Evolutionary conservation across 2,329 filamentous ascomycete species (phyloP), one percentile per base, ranked within the genome.

Genomic region (Pseudopithomyces maydicus): DNA sequence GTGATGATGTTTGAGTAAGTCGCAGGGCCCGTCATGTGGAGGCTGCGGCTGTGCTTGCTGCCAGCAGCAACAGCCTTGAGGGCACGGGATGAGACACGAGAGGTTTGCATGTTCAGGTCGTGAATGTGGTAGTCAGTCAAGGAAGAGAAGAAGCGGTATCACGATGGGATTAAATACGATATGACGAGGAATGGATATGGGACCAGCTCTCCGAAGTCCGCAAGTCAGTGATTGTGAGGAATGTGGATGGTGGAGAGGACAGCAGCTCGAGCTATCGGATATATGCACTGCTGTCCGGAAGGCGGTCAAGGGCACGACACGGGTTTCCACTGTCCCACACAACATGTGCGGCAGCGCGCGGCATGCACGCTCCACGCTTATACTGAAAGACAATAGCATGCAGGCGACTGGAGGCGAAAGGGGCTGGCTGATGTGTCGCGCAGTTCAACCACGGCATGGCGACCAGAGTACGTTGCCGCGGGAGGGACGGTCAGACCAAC

Each of bases 1-100:
- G 66, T 81, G 74, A 79, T 76, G 67, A 71, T 79, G 62, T 76
- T 84, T 67, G 77, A 78, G 58, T 82, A 85, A 49, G 84, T 84
- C 26, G 84, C 79, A 38, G 82, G 81, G 53, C 85, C 85, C 35
- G 85, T 88, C 77, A 87, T 86, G 75, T 84, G 83, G 48, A 88
- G 80, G 55, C 74, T 72, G 63, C 85, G 85, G 64, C 71, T 67
- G 55, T 77, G 70, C 59, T 66, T 73, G 65, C 68, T 73, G 58
- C 67, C 68, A 46, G 68, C 69, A 65, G 76, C 71, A 55, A 79
- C 67, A 61, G 73, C 77, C 60, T 70, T 73, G 57, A 81, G 74
- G 64, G 77, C 77, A 63, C 77, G 76, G 57, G 77, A 75, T 55
- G 75, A 74, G 22, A 74, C 70, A 71, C 78, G 67, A 63, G 77